phyloP scores from a whole-genome alignment of 2,329 filamentous ascomycete genomes.

The Penicillium sp. region DNA sequence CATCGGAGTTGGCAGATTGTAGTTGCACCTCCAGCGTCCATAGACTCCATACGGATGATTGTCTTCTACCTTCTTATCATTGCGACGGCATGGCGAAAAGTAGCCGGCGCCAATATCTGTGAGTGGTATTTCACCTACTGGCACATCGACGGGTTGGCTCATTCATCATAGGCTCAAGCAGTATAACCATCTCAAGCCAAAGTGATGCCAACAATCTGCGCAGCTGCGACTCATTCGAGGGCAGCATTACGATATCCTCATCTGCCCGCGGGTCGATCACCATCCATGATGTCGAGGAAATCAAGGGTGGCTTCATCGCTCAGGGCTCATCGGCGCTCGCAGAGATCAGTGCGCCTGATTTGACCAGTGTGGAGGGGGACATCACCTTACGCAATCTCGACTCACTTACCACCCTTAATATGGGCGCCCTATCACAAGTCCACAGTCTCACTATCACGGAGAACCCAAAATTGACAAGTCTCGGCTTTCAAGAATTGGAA shows the following conservation, averaged over 20 bases:
- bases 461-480: conserved; percentile 21
- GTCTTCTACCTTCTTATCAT: conserved; percentile 1
- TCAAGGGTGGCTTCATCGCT: conserved; percentile 25
- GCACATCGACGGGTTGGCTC: background rate
- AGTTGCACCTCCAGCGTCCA: background rate
- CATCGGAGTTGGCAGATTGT: background rate
- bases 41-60: conserved; percentile 5
- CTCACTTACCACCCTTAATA: conserved; percentile 18
- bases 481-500: conserved; percentile 24
- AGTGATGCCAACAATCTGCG: conserved; percentile 31
- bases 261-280: conserved; percentile 38
- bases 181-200: conserved; percentile 42
- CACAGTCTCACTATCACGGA: conserved; percentile 20
- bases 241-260: conserved; percentile 40
- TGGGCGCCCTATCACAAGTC: conserved; percentile 19
- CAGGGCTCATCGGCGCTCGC: conserved; percentile 18
- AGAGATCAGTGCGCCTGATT: conserved; percentile 15
- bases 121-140: background rate
- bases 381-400: conserved; percentile 21
- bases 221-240: conserved; percentile 41
- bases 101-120: conserved; percentile 12
- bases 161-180: conserved; percentile 38
- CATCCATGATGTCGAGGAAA: conserved; percentile 38
- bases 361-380: conserved; percentile 20
- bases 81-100: conserved; percentile 11